Evolutionary conservation across 495 filamentous ascomycete species (phyloP).

Genomic region (Xylaria telfairii): DNA sequence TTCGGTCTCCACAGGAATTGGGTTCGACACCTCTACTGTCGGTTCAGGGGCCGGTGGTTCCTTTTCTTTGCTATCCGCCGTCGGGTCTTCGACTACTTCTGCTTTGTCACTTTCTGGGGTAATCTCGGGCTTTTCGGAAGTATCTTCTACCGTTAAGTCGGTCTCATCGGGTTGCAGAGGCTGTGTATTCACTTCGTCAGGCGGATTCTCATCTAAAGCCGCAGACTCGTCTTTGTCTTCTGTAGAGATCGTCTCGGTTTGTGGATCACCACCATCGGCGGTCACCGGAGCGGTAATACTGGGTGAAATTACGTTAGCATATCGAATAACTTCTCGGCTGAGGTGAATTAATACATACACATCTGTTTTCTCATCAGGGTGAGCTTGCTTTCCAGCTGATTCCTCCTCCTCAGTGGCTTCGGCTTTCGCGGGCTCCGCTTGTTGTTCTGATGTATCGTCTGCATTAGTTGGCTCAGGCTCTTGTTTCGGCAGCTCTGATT

Average conservation of each 20-base stretch:
- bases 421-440: neutral
- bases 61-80: slow-evolving; percentile 3
- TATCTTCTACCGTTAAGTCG: neutral
- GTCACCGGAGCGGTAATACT: slow-evolving; percentile 15
- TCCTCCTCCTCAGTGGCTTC: slow-evolving; percentile 18
- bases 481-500: neutral
- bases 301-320: slow-evolving; percentile 3
- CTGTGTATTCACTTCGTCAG: slow-evolving; percentile 4
- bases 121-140: slow-evolving; percentile 1
- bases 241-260: neutral
- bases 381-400: slow-evolving; percentile 10
- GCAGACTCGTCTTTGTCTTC: slow-evolving; percentile 5
- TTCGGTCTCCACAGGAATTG: neutral
- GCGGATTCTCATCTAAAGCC: neutral
- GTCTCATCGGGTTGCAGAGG: neutral
- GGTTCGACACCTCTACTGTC: neutral
- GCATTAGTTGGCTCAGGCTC: neutral
- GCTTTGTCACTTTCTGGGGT: neutral
- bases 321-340: neutral
- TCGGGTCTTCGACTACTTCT: slow-evolving; percentile 19
- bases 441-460: slow-evolving; percentile 5
- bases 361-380: slow-evolving; percentile 12
- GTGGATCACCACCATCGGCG: neutral
- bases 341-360: slow-evolving; percentile 8
- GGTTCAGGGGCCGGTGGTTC: slow-evolving; percentile 9